phyloP scores from a whole-genome alignment of 140 eudicot species.

The Bidens hawaiensis region DNA sequence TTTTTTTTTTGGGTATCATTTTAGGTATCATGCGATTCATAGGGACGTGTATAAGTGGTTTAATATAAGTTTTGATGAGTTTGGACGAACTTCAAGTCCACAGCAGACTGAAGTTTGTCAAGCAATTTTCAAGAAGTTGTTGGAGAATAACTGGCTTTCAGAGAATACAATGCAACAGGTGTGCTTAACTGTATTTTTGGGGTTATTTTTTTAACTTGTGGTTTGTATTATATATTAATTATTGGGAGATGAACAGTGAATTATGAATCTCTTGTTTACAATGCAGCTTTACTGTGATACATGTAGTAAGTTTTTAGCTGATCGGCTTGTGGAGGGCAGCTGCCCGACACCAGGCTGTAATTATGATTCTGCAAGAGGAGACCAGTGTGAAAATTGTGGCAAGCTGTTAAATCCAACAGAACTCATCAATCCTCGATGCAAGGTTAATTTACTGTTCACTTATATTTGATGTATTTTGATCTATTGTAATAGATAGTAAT shows the following conservation, averaged over 20 bases:
- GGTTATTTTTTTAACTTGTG: background rate
- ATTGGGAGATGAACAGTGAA: background rate
- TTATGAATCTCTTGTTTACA: background rate
- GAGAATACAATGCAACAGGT: constrained; percentile 98
- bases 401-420: constrained; percentile 93
- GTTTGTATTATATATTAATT: too few species aligned
- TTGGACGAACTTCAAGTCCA: constrained; percentile 91
- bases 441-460: constrained; percentile 37
- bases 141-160: constrained; percentile 81
- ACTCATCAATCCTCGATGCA: constrained; percentile 76
- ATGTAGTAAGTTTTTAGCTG: constrained; percentile 78
- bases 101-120: constrained; percentile 94
- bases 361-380: constrained; percentile 97
- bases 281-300: constrained; percentile 93
- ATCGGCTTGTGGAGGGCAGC: constrained; percentile 81
- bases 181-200: background rate
- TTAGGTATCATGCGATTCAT: constrained; percentile 88
- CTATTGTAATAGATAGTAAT: background rate
- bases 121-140: constrained; percentile 62
- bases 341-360: constrained; percentile 90
- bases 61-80: constrained; percentile 75
- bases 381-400: constrained; percentile 94
- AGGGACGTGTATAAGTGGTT: constrained; percentile 86
- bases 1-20: background rate
- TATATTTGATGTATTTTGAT: background rate